phyloP scores from a whole-genome alignment of 345 rosid genomes.

The Rubroshorea leprosula region DNA sequence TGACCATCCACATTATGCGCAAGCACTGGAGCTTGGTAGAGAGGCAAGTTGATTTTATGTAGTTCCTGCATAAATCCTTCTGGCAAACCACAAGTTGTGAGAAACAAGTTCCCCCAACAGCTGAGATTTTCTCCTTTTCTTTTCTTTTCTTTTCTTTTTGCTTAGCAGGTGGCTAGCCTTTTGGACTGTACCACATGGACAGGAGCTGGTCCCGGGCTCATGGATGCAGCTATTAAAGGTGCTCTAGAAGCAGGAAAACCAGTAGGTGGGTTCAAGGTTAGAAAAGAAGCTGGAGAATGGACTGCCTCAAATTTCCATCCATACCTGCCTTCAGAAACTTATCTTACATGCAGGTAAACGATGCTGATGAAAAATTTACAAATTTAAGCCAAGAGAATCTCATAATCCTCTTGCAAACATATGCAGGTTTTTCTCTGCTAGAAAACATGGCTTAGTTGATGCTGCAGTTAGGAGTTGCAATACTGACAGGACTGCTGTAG shows the following conservation, averaged over 20 bases:
- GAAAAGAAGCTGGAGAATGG: conserved; percentile 90
- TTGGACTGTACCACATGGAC: conserved; percentile 90
- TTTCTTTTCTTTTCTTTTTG: neutral
- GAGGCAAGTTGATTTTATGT: conserved; percentile 47
- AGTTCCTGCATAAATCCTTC: neutral
- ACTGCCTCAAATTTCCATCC: conserved; percentile 80
- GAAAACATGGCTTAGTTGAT: conserved; percentile 89
- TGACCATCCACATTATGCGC: conserved; percentile 55
- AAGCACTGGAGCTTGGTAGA: conserved; percentile 56
- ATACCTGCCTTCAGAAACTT: conserved; percentile 63
- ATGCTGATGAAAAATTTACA: neutral
- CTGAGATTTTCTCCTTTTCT: neutral
- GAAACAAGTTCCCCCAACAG: neutral
- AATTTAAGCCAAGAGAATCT: neutral
- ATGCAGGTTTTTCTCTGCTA: conserved; percentile 86
- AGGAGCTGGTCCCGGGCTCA: conserved; percentile 94
- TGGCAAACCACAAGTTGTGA: neutral
- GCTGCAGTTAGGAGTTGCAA: conserved; percentile 51
- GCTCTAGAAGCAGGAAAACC: conserved; percentile 73
- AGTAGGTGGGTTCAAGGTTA: conserved; percentile 82
- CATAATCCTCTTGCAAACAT: neutral
- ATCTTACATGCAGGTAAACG: conserved; percentile 82
- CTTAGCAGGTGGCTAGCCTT: conserved; percentile 61
- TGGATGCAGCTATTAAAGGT: conserved; percentile 88
- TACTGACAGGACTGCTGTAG: conserved; percentile 65